These are phyloP conservation scores for Fusarium foetens DNA, from an alignment of 2,329 filamentous ascomycete genomes.

Conservation along the genomic window DNA sequence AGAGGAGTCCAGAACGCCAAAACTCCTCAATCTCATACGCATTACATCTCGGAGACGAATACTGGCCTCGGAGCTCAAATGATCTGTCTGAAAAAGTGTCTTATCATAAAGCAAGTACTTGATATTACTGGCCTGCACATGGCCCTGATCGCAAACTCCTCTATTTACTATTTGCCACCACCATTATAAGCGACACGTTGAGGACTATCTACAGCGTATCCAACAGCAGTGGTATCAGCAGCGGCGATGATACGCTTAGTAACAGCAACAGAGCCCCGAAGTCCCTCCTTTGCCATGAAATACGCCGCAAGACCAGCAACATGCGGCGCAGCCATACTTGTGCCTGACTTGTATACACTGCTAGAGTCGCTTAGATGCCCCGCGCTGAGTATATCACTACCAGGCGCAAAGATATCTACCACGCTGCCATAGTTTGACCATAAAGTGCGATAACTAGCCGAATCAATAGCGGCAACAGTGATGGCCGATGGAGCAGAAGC, in stretches of 20 bases:
- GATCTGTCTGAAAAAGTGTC: rapidly evolving
- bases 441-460: neutral
- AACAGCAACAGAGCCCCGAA: neutral
- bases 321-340: slow-evolving; percentile 62
- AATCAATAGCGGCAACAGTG: slow-evolving; percentile 2
- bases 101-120: neutral
- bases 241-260: slow-evolving; percentile 12
- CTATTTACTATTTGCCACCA: neutral
- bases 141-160: neutral
- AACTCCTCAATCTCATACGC: rapidly evolving
- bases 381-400: neutral
- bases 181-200: slow-evolving; percentile 16
- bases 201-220: neutral
- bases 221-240: neutral
- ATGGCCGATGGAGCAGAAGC: slow-evolving; percentile 8
- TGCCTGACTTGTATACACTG: slow-evolving; percentile 7
- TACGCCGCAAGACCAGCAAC: slow-evolving; percentile 72
- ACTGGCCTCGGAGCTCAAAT: neutral
- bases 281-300: slow-evolving; percentile 54
- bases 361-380: neutral
- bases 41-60: neutral
- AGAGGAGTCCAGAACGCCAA: neutral
- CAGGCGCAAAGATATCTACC: slow-evolving; percentile 20
- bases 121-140: neutral
- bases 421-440: slow-evolving; percentile 12